Conservation (phyloP, 1,284 basidiomycete species). For the Irpex lacteus region DNA sequence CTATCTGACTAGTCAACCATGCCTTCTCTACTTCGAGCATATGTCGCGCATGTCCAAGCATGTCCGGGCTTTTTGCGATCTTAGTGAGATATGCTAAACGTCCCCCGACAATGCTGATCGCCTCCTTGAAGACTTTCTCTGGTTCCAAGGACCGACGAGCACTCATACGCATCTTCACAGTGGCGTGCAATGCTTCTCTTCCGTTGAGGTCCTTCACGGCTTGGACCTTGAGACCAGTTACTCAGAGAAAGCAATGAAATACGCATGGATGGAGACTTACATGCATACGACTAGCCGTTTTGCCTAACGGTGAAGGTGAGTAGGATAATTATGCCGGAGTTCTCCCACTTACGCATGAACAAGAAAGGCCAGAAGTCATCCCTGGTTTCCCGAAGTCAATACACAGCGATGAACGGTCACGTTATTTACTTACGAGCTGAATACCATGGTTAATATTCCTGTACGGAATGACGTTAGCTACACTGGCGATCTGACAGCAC, state of each 20-base stretch:
- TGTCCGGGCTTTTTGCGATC: constrained; percentile 55
- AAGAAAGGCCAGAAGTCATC: constrained; percentile 83
- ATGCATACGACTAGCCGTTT: constrained; percentile 71
- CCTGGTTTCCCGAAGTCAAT: constrained; percentile 29
- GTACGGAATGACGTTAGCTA: constrained; percentile 1
- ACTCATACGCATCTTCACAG: constrained; percentile 50
- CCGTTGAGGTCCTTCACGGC: constrained; percentile 70
- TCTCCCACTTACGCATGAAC: constrained; percentile 50
- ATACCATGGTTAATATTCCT: constrained; percentile 80
- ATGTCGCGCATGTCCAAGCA: constrained; percentile 59
- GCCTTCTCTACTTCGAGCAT: constrained; percentile 72
- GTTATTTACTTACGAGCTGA: constrained; percentile 58
- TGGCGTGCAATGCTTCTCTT: constrained; percentile 61
- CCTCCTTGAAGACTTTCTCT: constrained; percentile 43
- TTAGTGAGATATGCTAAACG: constrained; percentile 74
- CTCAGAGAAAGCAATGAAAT: not conserved
- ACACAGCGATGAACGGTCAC: not conserved
- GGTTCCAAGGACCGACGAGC: constrained; percentile 23
- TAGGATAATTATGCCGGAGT: not conserved
- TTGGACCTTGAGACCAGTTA: constrained; percentile 44
- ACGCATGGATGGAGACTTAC: constrained; percentile 32
- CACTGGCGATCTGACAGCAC: not conserved
- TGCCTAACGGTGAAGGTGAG: constrained; percentile 42
- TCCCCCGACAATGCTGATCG: constrained; percentile 69
- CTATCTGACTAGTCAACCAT: constrained; percentile 75